Base-by-base conservation (phyloP, 2,329 filamentous ascomycete species). In the Canariomyces notabilis region DNA sequence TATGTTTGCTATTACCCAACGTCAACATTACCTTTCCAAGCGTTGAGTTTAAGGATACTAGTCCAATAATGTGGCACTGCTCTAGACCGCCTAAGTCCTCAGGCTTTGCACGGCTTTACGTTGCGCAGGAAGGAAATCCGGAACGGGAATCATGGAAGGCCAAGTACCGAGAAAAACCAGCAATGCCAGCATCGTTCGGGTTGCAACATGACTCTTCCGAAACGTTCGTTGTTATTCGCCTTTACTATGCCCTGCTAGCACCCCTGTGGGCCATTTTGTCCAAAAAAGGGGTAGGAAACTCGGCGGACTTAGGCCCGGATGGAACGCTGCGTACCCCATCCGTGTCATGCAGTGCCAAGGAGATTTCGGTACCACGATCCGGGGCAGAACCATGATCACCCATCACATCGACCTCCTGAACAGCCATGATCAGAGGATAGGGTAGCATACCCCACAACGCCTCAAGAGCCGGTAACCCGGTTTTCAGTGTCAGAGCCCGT, bases 141-240 rank as follows among this genome's bases (percentile, higher is more conserved):
- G 45, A 51, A 50, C 42, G 34, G 52, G 43, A 46, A 53, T 38
- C 40, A 51, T 55, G 52, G 52, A 53, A 44, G 50, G n/a, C 6
- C 22, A 45, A 32, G 46, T 51, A 49, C 50, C 52, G 48, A 55
- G 22, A 7, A 11, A 5, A 18, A 8, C 35, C 3, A 31, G 41
- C 35, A 33, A 31, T 9, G 8, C 35, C 3, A 31, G 41, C 35
- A 33, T 31, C 6, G 8, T 7, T 37, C 47, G 20, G 48, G 36
- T 44, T 46, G 31, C 40, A 22, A 46, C 44, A 18, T 44, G 15
- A 14, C n/a, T 34, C 12, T 38, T 19, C 36, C 43, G 39, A 36
- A 31, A 16, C 39, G 48, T 50, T 50, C 36, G 42, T 20, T 29
- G 36, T n/a, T n/a, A 11, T n/a, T n/a, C n/a, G n/a, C n/a, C n/a